These are phyloP conservation scores for Aspergillus ruber DNA, from an alignment of 2,329 filamentous ascomycete species.

Conservation along the genomic window DNA sequence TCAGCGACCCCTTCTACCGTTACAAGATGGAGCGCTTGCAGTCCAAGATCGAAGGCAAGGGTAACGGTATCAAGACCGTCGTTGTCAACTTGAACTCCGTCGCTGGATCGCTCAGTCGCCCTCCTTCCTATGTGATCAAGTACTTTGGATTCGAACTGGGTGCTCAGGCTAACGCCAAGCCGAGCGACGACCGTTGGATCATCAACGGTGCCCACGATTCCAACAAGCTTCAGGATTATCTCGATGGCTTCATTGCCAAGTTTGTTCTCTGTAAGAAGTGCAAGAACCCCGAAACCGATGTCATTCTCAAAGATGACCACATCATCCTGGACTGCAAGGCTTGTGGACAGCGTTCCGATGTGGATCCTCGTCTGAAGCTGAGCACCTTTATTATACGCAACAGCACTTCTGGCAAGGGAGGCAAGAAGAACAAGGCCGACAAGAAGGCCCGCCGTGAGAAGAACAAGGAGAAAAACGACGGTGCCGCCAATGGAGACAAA, in stretches of 20 bases:
- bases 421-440: slow-evolving; percentile 93
- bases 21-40: slow-evolving; percentile 99
- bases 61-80: slow-evolving; percentile 99
- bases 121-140: slow-evolving; percentile 94
- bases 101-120: slow-evolving; percentile 83
- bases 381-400: slow-evolving; percentile 97
- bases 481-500: slow-evolving; percentile 52
- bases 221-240: slow-evolving; percentile 91
- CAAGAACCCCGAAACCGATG: slow-evolving; percentile 98
- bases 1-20: slow-evolving; percentile 97
- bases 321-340: slow-evolving; percentile 98
- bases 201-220: slow-evolving; percentile 98
- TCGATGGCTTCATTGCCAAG: slow-evolving; percentile 96
- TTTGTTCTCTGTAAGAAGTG: slow-evolving; percentile 99
- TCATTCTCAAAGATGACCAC: slow-evolving; percentile 86
- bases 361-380: slow-evolving; percentile 90
- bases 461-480: slow-evolving; percentile 63
- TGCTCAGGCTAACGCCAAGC: slow-evolving; percentile 96
- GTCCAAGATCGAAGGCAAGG: slow-evolving; percentile 99
- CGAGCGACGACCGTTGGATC: slow-evolving; percentile 97
- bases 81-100: slow-evolving; percentile 95
- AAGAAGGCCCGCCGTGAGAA: slow-evolving; percentile 75
- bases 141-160: slow-evolving; percentile 99
- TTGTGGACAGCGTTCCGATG: slow-evolving; percentile 86
- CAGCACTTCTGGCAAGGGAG: slow-evolving; percentile 72